phyloP scores from a whole-genome alignment of 495 filamentous ascomycete species.

The Chlorociboria aeruginascens region DNA sequence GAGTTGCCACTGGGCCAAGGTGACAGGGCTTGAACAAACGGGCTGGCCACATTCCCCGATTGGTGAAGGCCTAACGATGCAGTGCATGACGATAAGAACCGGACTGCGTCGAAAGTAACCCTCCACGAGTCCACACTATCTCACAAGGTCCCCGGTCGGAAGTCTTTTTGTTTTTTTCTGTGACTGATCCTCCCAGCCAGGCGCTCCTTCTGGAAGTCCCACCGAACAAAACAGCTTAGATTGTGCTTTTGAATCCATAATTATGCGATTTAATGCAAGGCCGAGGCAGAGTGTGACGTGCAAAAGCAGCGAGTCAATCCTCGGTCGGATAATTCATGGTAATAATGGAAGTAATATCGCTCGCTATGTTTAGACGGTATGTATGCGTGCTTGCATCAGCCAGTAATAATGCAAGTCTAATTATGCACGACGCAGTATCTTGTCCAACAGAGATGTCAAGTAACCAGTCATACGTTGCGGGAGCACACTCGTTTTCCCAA shows the following conservation, averaged over 20 bases:
- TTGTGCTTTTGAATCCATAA: not conserved
- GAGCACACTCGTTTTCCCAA: no score
- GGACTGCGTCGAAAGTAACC: not conserved
- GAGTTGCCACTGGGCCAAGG: not conserved
- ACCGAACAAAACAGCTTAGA: conserved; percentile 1
- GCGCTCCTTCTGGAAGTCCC: conserved; percentile 8
- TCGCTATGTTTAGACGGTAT: no score
- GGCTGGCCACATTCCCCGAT: not conserved
- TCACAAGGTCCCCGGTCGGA: not conserved
- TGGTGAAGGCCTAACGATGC: not conserved
- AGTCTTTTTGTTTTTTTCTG: not conserved
- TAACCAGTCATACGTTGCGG: no score
- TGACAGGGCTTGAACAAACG: not conserved
- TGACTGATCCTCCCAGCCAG: not conserved
- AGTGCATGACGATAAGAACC: conserved; percentile 5
- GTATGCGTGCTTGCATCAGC: no score
- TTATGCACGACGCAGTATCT: no score
- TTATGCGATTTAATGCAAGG: not conserved
- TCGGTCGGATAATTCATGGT: not conserved
- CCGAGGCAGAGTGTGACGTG: not conserved
- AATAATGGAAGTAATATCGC: not conserved
- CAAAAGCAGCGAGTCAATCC: not conserved
- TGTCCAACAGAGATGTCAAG: no score
- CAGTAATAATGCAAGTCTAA: no score
- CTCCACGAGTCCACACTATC: not conserved